These are phyloP conservation scores for Ogataea paraovalis DNA, from an alignment of 805 yeast species.

Conservation along the genomic window DNA sequence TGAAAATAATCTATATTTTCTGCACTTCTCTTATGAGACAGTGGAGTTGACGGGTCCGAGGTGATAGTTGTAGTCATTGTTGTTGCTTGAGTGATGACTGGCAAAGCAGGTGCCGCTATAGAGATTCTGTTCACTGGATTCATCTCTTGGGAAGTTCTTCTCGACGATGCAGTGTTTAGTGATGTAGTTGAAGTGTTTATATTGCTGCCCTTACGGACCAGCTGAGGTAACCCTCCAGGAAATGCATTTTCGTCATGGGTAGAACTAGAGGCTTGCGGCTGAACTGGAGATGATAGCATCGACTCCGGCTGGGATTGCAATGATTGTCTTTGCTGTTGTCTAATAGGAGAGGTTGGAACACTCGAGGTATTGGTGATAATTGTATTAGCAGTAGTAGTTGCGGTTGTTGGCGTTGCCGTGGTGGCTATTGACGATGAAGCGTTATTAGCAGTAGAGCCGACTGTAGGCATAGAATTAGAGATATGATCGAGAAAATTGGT, in stretches of 20 bases:
- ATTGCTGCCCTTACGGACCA: slow-evolving; percentile 2
- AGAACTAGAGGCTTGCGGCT: slow-evolving; percentile 3
- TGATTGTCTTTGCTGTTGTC: background rate
- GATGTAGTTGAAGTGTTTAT: slow-evolving; percentile 16
- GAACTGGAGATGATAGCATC: background rate
- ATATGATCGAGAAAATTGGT: slow-evolving; percentile 20
- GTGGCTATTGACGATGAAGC: slow-evolving; percentile 5
- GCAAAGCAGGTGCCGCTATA: slow-evolving; percentile 32
- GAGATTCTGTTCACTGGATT: slow-evolving; percentile 29
- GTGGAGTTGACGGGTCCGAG: slow-evolving; percentile 20
- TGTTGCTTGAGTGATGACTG: slow-evolving; percentile 34
- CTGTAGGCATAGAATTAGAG: slow-evolving; percentile 6
- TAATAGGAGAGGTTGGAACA: background rate
- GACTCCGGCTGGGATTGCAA: background rate
- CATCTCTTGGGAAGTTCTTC: slow-evolving; percentile 17
- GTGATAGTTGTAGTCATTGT: slow-evolving; percentile 29
- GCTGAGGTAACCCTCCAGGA: background rate
- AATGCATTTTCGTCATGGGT: background rate
- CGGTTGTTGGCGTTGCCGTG: background rate
- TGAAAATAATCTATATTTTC: slow-evolving; percentile 14
- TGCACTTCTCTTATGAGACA: slow-evolving; percentile 9
- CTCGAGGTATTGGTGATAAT: background rate
- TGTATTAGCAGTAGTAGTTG: background rate
- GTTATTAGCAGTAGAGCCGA: slow-evolving; percentile 6
- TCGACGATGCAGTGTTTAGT: slow-evolving; percentile 18